phyloP scores from a whole-genome alignment of 768 basidiomycete genomes.

The Cystoderma amianthinum region DNA sequence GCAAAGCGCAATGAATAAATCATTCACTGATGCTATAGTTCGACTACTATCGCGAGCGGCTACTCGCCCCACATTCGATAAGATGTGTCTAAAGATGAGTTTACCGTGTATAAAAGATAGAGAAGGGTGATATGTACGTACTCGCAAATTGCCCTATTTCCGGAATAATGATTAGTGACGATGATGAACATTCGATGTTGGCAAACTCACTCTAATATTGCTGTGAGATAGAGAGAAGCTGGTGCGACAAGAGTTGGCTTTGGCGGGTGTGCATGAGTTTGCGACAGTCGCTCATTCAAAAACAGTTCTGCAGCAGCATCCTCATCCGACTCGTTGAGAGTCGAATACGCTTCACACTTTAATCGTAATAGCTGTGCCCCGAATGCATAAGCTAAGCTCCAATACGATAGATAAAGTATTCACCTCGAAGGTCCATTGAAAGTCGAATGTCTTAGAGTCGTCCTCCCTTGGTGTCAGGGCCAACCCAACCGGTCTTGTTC shows the following conservation, averaged over 20 bases:
- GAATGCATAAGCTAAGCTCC: slow-evolving; percentile 7
- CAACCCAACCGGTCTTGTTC: slow-evolving; percentile 35
- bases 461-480: slow-evolving; percentile 31
- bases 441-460: slow-evolving; percentile 52
- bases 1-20: slow-evolving; percentile 82
- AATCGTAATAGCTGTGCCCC: slow-evolving; percentile 60
- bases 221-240: slow-evolving; percentile 85
- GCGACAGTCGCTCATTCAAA: slow-evolving; percentile 55
- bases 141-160: slow-evolving; percentile 79
- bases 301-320: slow-evolving; percentile 58
- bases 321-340: slow-evolving; percentile 75
- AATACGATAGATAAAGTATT: slow-evolving; percentile 12
- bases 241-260: slow-evolving; percentile 61
- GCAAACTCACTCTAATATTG: slow-evolving; percentile 81
- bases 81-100: slow-evolving; percentile 54
- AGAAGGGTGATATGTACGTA: slow-evolving; percentile 30
- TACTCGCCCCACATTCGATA: slow-evolving; percentile 79
- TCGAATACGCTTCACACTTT: slow-evolving; percentile 87
- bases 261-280: slow-evolving; percentile 42
- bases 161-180: not conserved
- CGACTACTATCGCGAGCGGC: slow-evolving; percentile 82
- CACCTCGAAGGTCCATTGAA: slow-evolving; percentile 77
- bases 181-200: not conserved
- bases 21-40: slow-evolving; percentile 65
- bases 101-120: slow-evolving; percentile 2